phyloP scores from a whole-genome alignment of 495 filamentous ascomycete species.

The Neurospora pannonica region DNA sequence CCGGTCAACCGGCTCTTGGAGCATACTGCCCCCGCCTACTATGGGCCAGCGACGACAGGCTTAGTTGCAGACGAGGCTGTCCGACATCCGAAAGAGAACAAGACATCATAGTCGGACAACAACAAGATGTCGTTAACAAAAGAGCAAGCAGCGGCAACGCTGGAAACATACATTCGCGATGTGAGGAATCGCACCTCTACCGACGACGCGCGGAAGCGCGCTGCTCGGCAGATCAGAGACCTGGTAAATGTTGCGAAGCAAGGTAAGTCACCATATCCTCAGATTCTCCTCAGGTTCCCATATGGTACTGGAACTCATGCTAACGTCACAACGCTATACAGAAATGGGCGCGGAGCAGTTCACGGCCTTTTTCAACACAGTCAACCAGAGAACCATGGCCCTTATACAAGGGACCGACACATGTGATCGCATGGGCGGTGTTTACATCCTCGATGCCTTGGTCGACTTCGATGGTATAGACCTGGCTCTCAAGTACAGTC shows the following conservation, averaged over 20 bases:
- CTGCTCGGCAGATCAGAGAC: conserved; percentile 31
- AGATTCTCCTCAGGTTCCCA: background rate
- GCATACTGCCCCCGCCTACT: conserved; percentile 9
- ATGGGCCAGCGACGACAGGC: conserved; percentile 21
- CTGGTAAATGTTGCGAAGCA: conserved; percentile 30
- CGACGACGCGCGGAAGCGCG: conserved; percentile 33
- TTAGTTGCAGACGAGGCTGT: conserved; percentile 17
- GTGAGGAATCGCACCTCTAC: conserved; percentile 18
- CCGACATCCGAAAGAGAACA: conserved; percentile 3
- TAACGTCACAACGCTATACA: conserved; percentile 19
- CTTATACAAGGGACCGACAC: conserved; percentile 78
- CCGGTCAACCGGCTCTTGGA: background rate
- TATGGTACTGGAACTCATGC: background rate
- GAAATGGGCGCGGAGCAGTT: conserved; percentile 74
- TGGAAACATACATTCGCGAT: conserved; percentile 25
- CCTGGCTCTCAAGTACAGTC: conserved; percentile 83
- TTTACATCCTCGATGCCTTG: conserved; percentile 81
- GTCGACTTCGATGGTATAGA: conserved; percentile 96
- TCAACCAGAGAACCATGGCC: conserved; percentile 64
- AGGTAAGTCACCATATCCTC: conserved; percentile 14
- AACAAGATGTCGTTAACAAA: conserved; percentile 22
- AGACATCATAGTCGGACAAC: background rate
- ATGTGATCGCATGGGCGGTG: conserved; percentile 79
- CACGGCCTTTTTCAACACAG: conserved; percentile 63
- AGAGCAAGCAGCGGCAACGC: conserved; percentile 20